Evolutionary conservation across 2,329 filamentous ascomycete species (phyloP).

Genomic region (Talaromyces amestolkiae): DNA sequence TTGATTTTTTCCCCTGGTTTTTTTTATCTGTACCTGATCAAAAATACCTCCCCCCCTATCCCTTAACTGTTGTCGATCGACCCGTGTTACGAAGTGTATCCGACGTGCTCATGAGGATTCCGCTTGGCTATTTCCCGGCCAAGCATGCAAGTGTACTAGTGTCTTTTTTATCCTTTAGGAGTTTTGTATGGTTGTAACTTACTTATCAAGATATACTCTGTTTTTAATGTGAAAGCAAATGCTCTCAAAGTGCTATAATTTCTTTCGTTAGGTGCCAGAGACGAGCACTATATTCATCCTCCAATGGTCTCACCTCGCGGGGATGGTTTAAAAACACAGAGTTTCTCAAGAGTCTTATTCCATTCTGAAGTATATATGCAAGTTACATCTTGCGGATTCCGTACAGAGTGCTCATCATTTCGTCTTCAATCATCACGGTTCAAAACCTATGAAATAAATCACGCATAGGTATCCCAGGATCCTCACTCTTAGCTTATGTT

Average conservation of each 20-base stretch:
- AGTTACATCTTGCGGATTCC: not conserved
- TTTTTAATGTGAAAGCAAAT: not conserved
- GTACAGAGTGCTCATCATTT: no score
- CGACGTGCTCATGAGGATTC: conserved; percentile 2
- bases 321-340: not conserved
- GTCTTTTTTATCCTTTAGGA: not conserved
- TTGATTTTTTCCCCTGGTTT: not conserved
- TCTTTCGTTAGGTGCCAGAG: not conserved
- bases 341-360: not conserved
- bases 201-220: not conserved
- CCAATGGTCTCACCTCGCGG: not conserved
- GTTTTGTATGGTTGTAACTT: not conserved
- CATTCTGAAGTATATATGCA: not conserved
- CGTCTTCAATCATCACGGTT: no score
- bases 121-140: not conserved
- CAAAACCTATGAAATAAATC: no score
- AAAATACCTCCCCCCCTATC: not conserved
- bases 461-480: no score
- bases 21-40: not conserved
- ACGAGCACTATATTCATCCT: not conserved
- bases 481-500: no score
- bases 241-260: not conserved
- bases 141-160: conserved; percentile 6
- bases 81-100: not conserved
- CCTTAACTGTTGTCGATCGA: not conserved